Evolutionary conservation across 192 early-diverging fungal species (phyloP), one percentile per base, ranked within the genome.

Genomic region (Backusella westeae): DNA sequence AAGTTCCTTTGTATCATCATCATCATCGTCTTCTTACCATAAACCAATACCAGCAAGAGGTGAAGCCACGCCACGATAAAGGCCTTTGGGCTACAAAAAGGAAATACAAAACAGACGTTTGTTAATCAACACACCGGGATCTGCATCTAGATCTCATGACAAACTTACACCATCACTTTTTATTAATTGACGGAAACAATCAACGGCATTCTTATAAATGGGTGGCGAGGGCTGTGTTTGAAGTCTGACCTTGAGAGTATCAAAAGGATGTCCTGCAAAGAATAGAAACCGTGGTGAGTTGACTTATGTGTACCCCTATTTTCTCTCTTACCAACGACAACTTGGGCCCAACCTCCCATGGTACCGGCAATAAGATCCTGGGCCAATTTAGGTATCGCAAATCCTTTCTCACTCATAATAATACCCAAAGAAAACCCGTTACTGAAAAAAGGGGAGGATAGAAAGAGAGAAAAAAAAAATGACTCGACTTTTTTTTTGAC

Each of bases 11-110:
- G 38, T 39, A 12, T 12, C 38, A 39, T 32, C 29, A 4, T 10
- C 41, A 17, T 35, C 34, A 67, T 46, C 34, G 46, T 46, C 32
- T 15, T 67, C 9, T 41, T 81, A 92, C 91, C 90, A 91, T 34
- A 93, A 81, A 39, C 92, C 92, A 56, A 90, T 89, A 19, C 92
- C 92, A 52, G 87, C 80, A 76, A 93, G 74, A 4, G 92, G 92
- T 1, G 91, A 93, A 12, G 85, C 81, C 4, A 89, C 88, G 17
- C 92, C 92, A 76, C 89, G 91, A 80, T 92, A 93, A 10, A 93
- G 71, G 44, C 88, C 91, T 53, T 73, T 63, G 66, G 85, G 75
- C 89, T 92, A 73, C 7, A 21, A 41, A 21, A 56, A 56, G 21
- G 8, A 56, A 56, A 56, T 44, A 44, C 4, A 17, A 17, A 17